Conservation (phyloP, 2,329 filamentous ascomycete genomes). For the Ceratocystis papillata region DNA sequence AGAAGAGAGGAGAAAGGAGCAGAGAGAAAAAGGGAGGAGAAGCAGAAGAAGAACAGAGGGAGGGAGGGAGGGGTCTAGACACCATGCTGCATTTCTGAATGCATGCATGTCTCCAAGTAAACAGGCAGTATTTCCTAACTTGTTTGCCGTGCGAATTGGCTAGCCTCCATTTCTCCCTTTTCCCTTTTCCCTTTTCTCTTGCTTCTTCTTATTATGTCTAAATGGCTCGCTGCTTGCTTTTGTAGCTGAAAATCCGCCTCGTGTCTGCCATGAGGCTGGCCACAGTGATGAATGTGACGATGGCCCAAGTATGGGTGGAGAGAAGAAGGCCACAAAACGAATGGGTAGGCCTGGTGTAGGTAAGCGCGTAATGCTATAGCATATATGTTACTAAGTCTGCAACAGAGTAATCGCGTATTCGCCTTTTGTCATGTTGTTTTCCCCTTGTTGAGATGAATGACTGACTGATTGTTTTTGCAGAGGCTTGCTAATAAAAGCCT, state of each 20-base stretch:
- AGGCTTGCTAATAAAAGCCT: background rate
- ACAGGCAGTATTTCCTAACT: conserved; percentile 4
- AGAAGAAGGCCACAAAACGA: background rate
- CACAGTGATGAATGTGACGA: background rate
- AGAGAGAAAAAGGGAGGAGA: background rate
- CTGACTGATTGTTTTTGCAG: background rate
- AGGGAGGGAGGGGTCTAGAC: background rate
- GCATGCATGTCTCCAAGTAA: background rate
- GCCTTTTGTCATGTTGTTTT: background rate
- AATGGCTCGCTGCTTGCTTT: too few species aligned
- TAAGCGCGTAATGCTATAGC: background rate
- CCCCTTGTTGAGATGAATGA: background rate
- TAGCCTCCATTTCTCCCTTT: background rate
- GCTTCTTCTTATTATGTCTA: background rate
- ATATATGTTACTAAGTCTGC: background rate
- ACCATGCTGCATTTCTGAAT: background rate
- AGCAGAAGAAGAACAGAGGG: background rate
- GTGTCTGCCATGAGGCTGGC: conserved; percentile 11
- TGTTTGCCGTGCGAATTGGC: background rate
- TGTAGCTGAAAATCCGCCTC: conserved; percentile 4
- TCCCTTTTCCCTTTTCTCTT: conserved; percentile 5
- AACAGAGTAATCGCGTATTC: background rate
- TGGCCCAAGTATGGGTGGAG: background rate
- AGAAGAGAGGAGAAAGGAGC: background rate
- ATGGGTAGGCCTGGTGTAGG: background rate